A percentile compares a stretch with the other conserved stretches of the same genome.
These are phyloP conservation scores for Nigrospora sphaerica DNA, from an alignment of 2,329 filamentous ascomycete species.

Conservation along the genomic window DNA sequence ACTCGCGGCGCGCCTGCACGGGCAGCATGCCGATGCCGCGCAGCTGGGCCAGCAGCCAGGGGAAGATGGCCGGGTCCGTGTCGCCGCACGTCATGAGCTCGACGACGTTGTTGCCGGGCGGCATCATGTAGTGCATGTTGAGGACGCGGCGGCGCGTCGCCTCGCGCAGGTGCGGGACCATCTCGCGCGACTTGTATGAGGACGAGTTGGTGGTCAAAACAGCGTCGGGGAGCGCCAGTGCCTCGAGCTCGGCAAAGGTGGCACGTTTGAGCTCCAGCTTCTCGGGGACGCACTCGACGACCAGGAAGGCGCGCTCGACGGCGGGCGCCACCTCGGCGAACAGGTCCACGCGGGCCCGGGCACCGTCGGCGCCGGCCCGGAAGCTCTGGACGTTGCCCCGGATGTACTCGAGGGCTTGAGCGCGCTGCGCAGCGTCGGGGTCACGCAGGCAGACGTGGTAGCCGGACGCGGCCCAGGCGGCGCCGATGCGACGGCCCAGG, in stretches of 20 bases:
- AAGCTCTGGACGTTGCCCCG: constrained; percentile 24
- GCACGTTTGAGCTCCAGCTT: constrained; percentile 19
- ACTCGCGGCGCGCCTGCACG: constrained; percentile 18
- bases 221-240: constrained; percentile 15
- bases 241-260: constrained; percentile 19
- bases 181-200: constrained; percentile 19
- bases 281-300: constrained; percentile 25
- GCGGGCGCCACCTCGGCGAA: constrained; percentile 1
- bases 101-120: constrained; percentile 21
- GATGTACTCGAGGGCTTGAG: constrained; percentile 31
- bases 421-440: constrained; percentile 26
- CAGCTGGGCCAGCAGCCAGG: constrained; percentile 19
- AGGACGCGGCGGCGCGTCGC: constrained; percentile 16
- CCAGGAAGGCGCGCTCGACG: constrained; percentile 8
- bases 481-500: constrained; percentile 32
- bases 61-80: constrained; percentile 18
- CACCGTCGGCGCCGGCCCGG: constrained; percentile 6
- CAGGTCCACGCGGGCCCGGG: background rate
- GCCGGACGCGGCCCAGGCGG: constrained; percentile 32
- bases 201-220: constrained; percentile 23
- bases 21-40: constrained; percentile 19
- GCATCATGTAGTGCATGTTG: constrained; percentile 27
- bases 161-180: constrained; percentile 11
- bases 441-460: constrained; percentile 35
- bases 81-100: constrained; percentile 26